Conservation (phyloP, 306 rosid genomes). For the Ormosia semicastrata region DNA sequence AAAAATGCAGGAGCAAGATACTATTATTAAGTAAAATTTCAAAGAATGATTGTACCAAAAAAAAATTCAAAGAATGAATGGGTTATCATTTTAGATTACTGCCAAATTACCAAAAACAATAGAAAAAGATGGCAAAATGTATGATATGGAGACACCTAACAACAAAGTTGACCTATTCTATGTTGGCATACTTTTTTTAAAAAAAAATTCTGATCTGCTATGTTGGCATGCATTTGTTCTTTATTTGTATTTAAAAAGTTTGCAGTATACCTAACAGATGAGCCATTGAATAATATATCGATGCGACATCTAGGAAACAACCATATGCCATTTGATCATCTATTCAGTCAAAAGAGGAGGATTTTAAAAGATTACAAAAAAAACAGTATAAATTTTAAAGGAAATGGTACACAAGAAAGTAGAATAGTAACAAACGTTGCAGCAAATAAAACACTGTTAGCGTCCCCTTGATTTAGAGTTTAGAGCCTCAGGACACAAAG, state of each 20-base stretch:
- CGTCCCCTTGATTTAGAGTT: background rate
- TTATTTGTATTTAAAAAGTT: background rate
- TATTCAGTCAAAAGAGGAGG: background rate
- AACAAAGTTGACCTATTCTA: slow-evolving; percentile 24
- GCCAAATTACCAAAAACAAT: background rate
- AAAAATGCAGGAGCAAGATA: background rate
- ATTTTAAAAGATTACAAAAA: background rate
- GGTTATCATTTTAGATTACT: background rate
- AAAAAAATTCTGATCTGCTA: background rate
- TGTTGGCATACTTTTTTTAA: background rate
- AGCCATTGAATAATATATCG: slow-evolving; percentile 19
- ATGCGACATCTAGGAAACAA: slow-evolving; percentile 9
- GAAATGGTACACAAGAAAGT: background rate
- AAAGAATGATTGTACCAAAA: too few relatives aligned
- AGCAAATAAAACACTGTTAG: background rate
- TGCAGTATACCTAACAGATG: slow-evolving; percentile 18
- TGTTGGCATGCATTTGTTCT: background rate
- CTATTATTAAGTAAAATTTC: background rate
- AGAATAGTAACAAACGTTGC: slow-evolving; percentile 3
- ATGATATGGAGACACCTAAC: background rate
- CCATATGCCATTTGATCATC: background rate
- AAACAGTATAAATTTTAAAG: background rate
- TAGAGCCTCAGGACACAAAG: background rate
- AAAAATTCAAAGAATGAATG: background rate
- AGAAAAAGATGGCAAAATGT: slow-evolving; percentile 6